Conservation (phyloP, 345 rosid species). For the Salix udensis region DNA sequence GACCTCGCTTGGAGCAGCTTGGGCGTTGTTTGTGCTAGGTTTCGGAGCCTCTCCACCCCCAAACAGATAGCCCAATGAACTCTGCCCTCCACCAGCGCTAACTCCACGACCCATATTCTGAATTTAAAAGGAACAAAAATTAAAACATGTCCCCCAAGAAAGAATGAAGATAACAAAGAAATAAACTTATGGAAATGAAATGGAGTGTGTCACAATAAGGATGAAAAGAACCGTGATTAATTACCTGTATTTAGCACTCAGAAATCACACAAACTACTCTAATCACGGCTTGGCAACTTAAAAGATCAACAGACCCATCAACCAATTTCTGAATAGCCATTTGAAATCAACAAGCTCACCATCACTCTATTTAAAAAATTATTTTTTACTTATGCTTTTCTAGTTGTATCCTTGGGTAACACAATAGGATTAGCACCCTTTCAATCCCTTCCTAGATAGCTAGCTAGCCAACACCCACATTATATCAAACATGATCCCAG, state of each 20-base stretch:
- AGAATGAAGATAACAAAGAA: background rate
- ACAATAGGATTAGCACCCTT: background rate
- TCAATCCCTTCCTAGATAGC: background rate
- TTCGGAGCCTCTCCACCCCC: slow-evolving; percentile 73
- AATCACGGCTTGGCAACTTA: background rate
- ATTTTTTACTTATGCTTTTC: background rate
- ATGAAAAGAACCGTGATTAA: background rate
- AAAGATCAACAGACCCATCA: background rate
- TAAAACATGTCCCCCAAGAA: background rate
- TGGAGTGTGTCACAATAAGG: background rate
- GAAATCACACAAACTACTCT: background rate
- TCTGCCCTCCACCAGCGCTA: slow-evolving; percentile 82
- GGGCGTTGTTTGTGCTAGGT: slow-evolving; percentile 35
- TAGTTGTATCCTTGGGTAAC: too few species aligned
- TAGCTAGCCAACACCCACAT: background rate
- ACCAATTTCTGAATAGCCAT: background rate
- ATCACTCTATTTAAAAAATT: background rate
- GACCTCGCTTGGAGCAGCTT: slow-evolving; percentile 32
- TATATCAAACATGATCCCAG: background rate
- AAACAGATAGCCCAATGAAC: slow-evolving; percentile 79
- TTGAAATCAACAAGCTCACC: background rate
- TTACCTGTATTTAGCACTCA: background rate
- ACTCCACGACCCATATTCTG: slow-evolving; percentile 71
- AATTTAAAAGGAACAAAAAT: background rate
- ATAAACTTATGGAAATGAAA: background rate